phyloP scores from a whole-genome alignment of 192 early-diverging fungal genomes.

The Backusella tarrabulga region DNA sequence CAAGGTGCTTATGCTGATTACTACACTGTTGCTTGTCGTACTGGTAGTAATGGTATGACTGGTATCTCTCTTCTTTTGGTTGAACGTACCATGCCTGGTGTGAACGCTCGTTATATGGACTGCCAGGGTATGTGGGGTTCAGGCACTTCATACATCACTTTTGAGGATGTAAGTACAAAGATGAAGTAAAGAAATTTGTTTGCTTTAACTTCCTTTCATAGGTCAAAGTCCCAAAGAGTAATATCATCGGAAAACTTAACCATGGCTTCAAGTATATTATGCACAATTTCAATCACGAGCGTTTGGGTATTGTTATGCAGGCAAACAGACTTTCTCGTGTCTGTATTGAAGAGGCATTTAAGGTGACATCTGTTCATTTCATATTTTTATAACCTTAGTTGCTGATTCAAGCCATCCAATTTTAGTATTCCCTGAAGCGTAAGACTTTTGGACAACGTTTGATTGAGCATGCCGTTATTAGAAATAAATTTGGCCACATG shows the following conservation, averaged over 20 bases:
- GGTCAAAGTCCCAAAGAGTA: constrained; percentile 53
- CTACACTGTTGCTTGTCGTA: constrained; percentile 73
- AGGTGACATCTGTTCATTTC: constrained; percentile 44
- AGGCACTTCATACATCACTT: constrained; percentile 85
- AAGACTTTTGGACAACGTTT: constrained; percentile 95
- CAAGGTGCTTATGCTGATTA: constrained; percentile 94
- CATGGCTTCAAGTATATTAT: constrained; percentile 94
- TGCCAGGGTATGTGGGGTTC: constrained; percentile 91
- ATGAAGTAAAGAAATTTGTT: not conserved
- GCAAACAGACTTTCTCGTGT: constrained; percentile 86
- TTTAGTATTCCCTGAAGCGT: constrained; percentile 80
- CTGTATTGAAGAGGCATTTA: constrained; percentile 86
- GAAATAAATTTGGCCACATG: constrained; percentile 94
- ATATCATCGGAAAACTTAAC: constrained; percentile 64
- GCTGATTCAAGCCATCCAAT: not conserved
- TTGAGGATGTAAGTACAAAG: constrained; percentile 61
- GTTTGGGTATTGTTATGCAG: constrained; percentile 80
- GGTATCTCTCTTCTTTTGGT: constrained; percentile 82
- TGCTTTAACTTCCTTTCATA: not conserved
- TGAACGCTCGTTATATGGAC: constrained; percentile 86
- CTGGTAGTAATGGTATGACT: constrained; percentile 90
- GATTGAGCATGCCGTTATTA: constrained; percentile 84
- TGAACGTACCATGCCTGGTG: constrained; percentile 81
- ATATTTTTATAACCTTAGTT: not conserved
- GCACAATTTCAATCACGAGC: constrained; percentile 90